Evolutionary conservation across 208 protist genomes (phyloP).

Genomic region (Vickermania ingenoplastis): DNA sequence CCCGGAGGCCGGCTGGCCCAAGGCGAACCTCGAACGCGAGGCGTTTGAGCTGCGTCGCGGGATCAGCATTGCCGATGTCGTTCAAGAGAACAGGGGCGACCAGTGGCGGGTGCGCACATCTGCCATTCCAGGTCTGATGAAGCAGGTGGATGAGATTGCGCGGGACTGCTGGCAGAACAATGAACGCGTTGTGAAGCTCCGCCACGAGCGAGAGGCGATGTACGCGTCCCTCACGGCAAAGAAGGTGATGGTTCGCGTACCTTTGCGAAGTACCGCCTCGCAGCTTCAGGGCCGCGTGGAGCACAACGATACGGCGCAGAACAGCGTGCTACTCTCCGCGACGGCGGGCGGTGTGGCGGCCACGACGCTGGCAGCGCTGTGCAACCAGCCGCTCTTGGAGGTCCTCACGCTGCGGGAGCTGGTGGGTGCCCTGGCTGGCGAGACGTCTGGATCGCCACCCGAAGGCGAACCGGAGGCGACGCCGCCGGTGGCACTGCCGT

Average conservation of each 20-base stretch:
- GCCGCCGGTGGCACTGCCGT: conserved; percentile 52
- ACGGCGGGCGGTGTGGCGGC: conserved; percentile 1
- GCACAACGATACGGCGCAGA: conserved; percentile 19
- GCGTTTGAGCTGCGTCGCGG: conserved; percentile 26
- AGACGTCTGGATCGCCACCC: not conserved
- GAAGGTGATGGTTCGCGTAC: not conserved
- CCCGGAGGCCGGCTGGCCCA: conserved; percentile 34
- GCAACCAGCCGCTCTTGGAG: conserved; percentile 27
- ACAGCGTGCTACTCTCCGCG: conserved; percentile 5
- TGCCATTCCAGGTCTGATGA: conserved; percentile 9
- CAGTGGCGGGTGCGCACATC: not conserved
- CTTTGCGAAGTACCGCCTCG: conserved; percentile 1
- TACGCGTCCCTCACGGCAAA: not conserved
- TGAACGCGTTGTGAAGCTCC: not conserved
- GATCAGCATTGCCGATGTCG: conserved; percentile 16
- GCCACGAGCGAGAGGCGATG: not conserved
- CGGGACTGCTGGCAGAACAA: conserved; percentile 1
- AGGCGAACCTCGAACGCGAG: conserved; percentile 12
- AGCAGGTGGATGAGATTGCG: conserved; percentile 23
- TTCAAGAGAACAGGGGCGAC: not conserved
- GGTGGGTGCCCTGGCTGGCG: not conserved
- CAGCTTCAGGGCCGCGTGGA: conserved; percentile 22
- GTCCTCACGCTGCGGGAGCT: conserved; percentile 8
- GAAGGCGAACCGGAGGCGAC: not conserved
- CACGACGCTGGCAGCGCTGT: conserved; percentile 24